Base-by-base conservation (phyloP, 1,284 basidiomycete species). In the Papiliotrema laurentii region DNA sequence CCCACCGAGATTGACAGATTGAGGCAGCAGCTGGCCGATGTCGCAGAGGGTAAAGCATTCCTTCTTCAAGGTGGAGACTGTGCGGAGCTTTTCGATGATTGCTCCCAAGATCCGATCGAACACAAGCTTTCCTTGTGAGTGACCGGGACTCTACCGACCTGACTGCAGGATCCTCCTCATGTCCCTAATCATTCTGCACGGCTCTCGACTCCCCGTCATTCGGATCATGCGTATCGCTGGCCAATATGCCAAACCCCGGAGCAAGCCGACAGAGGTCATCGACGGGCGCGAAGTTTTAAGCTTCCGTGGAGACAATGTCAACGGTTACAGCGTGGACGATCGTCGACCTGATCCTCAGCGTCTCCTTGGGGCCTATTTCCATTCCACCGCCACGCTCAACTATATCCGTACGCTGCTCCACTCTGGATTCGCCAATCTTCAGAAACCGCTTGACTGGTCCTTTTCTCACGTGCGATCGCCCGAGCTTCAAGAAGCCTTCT, bases 31-130 rank as follows among this genome's bases (percentile, higher is more conserved):
- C 78, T 97, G 19, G 77, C 79, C 18, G 81, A 82, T 42, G 91
- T 94, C 5, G 87, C 93, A 51, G 78, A 78, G n/a, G 86, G 87
- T 56, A 83, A 92, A 64, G 91, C 91, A 0, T 98, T 98, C 74
- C 79, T 98, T 26, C 80, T 98, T 0, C 94, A 98, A 59, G 92
- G 93, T 2, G 96, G 94, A 10, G 96, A 98, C 69, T 98, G 93
- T 63, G 94, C 93, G 21, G 93, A 94, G 72, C 86, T 87, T 66
- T 93, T 94, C 63, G 86, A 89, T 60, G 88, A 89, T 1, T 92
- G 89, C 68, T 91, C 89, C 0, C 81, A 87, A 61, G 89, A 90
- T 74, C 93, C 93, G 54, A 93, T 98, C 59, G 85, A 92, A 43
- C 84, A 87, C 47, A 96, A 97, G 71, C 85, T 98, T 47, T 93